phyloP scores from a whole-genome alignment of 2,329 filamentous ascomycete species.

The Blastomyces parvus region DNA sequence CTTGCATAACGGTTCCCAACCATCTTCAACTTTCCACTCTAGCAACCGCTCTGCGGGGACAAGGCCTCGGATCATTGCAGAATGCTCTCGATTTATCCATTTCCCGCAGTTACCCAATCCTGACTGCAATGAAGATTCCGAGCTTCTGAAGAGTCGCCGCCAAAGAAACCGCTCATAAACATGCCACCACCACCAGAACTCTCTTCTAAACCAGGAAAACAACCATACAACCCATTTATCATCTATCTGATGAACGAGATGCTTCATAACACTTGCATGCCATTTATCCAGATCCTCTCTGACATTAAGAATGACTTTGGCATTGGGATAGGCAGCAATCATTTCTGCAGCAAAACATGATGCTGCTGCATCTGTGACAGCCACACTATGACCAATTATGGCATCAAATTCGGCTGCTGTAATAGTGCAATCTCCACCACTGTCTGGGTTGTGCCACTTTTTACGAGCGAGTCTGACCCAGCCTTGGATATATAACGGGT shows the following conservation, averaged over 20 bases:
- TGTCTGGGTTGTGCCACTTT: neutral
- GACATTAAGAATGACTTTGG: conserved; percentile 29
- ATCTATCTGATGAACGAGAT: no score
- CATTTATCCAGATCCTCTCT: conserved; percentile 4
- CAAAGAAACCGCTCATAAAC: neutral
- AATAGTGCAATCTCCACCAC: neutral
- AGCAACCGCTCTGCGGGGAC: conserved; percentile 20
- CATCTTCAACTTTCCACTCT: conserved; percentile 28
- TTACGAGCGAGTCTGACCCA: neutral
- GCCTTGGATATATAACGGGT: neutral
- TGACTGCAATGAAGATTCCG: neutral
- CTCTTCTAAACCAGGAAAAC: neutral
- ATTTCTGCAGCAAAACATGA: conserved; percentile 30
- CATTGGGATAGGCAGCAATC: conserved; percentile 27
- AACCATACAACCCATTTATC: neutral
- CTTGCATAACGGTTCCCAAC: conserved; percentile 38
- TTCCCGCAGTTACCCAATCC: neutral
- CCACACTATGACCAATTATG: conserved; percentile 23
- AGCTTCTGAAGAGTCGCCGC: neutral
- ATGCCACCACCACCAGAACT: neutral
- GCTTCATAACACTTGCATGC: neutral
- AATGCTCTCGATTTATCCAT: conserved; percentile 17
- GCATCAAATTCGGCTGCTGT: neutral
- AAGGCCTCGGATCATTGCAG: conserved; percentile 16
- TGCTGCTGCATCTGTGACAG: conserved; percentile 26